Conservation (phyloP, 2,329 filamentous ascomycete species). For the Hypoxylon sp. region DNA sequence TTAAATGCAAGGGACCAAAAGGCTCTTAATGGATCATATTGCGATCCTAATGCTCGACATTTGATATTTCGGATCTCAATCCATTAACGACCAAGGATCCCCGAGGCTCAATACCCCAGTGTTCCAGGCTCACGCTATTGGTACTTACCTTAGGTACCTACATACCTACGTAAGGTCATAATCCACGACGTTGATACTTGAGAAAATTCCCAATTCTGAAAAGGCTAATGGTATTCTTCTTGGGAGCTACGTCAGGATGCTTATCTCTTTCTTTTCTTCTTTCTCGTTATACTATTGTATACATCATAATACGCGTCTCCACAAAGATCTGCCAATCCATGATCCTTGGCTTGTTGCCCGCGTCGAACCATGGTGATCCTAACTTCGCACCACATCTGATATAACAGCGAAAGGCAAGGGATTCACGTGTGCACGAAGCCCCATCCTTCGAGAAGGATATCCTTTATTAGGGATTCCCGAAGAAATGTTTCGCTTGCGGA, state of each 20-base stretch:
- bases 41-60: conserved; percentile 26
- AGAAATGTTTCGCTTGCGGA: conserved; percentile 11
- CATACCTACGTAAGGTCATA: not conserved
- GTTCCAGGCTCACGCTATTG: not conserved
- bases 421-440: conserved; percentile 19
- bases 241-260: not conserved
- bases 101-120: not conserved
- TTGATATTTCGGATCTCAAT: conserved; percentile 21
- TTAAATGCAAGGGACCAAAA: conserved; percentile 24
- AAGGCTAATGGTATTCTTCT: not conserved
- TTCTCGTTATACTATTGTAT: not conserved
- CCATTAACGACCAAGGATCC: not conserved
- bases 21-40: conserved; percentile 26
- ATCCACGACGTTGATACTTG: not conserved
- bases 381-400: conserved; percentile 26
- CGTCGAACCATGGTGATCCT: conserved; percentile 24
- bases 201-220: conserved; percentile 8
- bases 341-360: conserved; percentile 29
- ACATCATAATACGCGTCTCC: conserved; percentile 15
- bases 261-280: not conserved
- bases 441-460: conserved; percentile 27
- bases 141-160: not conserved
- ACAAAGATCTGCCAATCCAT: conserved; percentile 34
- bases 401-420: conserved; percentile 20
- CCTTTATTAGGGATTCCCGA: conserved; percentile 20